Evolutionary conservation across 2,329 filamentous ascomycete genomes (phyloP), one percentile per base, ranked within the genome.

Genomic region (Colletotrichum tropicicola): DNA sequence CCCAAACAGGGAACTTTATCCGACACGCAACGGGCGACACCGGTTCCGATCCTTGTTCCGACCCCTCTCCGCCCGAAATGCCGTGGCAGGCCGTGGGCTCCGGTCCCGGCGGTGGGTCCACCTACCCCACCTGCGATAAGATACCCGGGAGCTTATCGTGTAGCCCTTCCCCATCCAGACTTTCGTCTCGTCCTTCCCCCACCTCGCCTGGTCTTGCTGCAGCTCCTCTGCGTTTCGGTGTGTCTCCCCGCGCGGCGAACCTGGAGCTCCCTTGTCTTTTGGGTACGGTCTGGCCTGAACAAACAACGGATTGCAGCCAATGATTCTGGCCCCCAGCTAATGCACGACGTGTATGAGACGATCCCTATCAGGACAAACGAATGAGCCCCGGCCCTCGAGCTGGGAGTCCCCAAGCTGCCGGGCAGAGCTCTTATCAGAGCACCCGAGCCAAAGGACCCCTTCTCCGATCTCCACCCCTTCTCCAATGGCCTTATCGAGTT

Each of bases 91-190:
- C 25, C 47, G 56, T 32, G 6, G 10, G 13, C 49, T 56, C 62
- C 62, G 62, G 57, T 56, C 17, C 62, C 49, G 49, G 57, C 37
- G 17, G 25, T 23, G 21, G 51, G 23, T 4, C 28, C 4, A 1
- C 1, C 2, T 0, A 15, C 23, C 44, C 49, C 48, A 48, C 59
- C 51, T 5, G n/a, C 51, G 57, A 65, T 65, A 61, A 65, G 57
- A 51, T 56, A 61, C 37, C 53, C 45, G 55, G 45, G 37, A 65
- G 62, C 62, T 65, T 65, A 65, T 65, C 62, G 62, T 62, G 17
- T 65, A 32, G 32, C 27, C 21, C 48, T 65, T 47, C 62, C 62
- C 35, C 49, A 62, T 62, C 8, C 17, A 51, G 62, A 32, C 45
- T 23, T 21, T 65, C 62, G 62, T 65, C 49, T 51, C 62, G 49